Conservation (phyloP, 768 basidiomycete species). For the Termitomyces sp. region DNA sequence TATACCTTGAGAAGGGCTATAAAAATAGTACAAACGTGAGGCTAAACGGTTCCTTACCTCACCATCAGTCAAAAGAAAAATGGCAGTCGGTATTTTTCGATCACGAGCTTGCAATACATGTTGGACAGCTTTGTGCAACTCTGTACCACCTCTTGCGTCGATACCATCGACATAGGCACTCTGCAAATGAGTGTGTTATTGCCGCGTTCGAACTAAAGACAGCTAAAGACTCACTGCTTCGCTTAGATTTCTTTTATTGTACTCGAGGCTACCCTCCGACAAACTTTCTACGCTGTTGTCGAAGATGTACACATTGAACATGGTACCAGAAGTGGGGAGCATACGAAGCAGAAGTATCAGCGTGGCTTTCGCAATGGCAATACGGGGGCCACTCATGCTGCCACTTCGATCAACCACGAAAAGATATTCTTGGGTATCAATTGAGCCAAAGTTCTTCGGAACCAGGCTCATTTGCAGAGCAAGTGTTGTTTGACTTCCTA, state of each 20-base stretch:
- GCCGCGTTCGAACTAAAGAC: conserved; percentile 13
- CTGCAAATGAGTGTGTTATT: conserved; percentile 24
- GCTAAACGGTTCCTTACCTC: conserved; percentile 27
- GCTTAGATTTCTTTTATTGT: conserved; percentile 30
- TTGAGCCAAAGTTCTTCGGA: conserved; percentile 44
- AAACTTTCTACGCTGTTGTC: conserved; percentile 29
- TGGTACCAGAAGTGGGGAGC: conserved; percentile 40
- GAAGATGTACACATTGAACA: conserved; percentile 63
- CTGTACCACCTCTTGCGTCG: conserved; percentile 50
- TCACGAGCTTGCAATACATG: conserved; percentile 35
- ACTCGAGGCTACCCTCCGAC: conserved; percentile 34
- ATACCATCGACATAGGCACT: conserved; percentile 38
- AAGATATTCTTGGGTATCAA: conserved; percentile 52
- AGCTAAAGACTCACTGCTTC: conserved; percentile 34
- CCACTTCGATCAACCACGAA: conserved; percentile 62
- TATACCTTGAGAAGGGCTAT: conserved; percentile 20
- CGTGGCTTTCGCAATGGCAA: conserved; percentile 48
- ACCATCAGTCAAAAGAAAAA: conserved; percentile 64
- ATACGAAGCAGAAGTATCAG: conserved; percentile 47
- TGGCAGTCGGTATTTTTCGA: conserved; percentile 37
- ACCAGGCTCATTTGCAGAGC: conserved; percentile 57
- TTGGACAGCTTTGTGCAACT: conserved; percentile 42
- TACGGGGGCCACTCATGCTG: conserved; percentile 44
- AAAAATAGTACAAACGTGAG: neutral
- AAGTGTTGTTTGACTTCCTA: conserved; percentile 30